phyloP scores from a whole-genome alignment of 2,329 filamentous ascomycete genomes.

The Colletotrichum agaves region DNA sequence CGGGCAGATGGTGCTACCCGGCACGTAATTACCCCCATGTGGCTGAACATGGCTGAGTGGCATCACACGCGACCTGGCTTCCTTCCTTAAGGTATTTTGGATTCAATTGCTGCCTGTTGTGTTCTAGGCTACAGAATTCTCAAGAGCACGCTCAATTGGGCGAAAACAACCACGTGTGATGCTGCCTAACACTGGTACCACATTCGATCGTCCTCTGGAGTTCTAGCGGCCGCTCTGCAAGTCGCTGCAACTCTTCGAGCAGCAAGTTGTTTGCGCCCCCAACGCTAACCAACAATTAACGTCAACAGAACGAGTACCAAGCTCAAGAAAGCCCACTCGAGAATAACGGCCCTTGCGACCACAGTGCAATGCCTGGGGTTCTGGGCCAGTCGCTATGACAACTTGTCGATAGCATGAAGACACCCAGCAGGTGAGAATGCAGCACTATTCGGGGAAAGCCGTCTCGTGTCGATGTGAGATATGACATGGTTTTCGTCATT shows the following conservation, averaged over 20 bases:
- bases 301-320: constrained; percentile 6
- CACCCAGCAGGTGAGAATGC: constrained; percentile 3
- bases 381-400: background rate
- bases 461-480: constrained; percentile 1
- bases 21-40: background rate
- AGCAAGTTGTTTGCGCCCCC: constrained; percentile 3
- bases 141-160: background rate
- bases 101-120: constrained; percentile 27
- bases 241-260: background rate
- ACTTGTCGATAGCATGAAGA: background rate
- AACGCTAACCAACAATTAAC: background rate
- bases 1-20: constrained; percentile 20
- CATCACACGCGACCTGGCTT: background rate
- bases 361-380: background rate
- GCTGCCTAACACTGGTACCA: background rate
- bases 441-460: constrained; percentile 1
- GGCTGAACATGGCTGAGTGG: no score
- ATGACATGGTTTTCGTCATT: background rate
- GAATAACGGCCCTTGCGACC: background rate
- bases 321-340: constrained; percentile 12
- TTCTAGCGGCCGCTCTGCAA: constrained; percentile 1
- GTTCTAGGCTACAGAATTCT: constrained; percentile 17
- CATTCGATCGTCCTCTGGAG: background rate
- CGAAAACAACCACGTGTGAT: background rate
- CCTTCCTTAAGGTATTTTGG: background rate